Conservation (phyloP, 2,329 filamentous ascomycete genomes). For the Colletotrichum lupini region DNA sequence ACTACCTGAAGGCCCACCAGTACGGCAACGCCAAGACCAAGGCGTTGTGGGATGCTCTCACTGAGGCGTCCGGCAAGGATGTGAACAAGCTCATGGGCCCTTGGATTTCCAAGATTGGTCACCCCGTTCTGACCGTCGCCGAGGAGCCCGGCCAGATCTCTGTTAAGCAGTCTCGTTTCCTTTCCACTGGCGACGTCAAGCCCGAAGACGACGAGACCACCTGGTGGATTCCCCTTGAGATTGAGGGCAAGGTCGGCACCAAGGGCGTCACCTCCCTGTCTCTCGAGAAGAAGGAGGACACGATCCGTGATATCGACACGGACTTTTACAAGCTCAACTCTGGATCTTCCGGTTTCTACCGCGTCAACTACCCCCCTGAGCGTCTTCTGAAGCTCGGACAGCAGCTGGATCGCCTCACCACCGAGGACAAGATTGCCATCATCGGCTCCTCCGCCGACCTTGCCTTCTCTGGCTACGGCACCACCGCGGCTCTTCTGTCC, state of each 20-base stretch:
- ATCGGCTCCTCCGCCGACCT: constrained; percentile 91
- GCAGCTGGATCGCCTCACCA: constrained; percentile 79
- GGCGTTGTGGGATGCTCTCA: constrained; percentile 90
- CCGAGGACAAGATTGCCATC: constrained; percentile 92
- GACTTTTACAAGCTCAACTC: constrained; percentile 96
- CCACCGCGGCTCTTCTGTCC: constrained; percentile 82
- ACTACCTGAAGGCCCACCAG: constrained; percentile 88
- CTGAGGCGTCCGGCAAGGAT: constrained; percentile 87
- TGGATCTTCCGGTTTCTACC: constrained; percentile 87
- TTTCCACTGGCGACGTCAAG: constrained; percentile 91
- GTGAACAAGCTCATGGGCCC: constrained; percentile 89
- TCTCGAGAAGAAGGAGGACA: constrained; percentile 81
- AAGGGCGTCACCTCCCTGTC: constrained; percentile 72
- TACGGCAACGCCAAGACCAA: constrained; percentile 93
- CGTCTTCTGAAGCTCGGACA: constrained; percentile 84
- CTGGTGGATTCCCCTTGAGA: constrained; percentile 94
- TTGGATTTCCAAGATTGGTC: constrained; percentile 96
- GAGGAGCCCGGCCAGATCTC: constrained; percentile 87
- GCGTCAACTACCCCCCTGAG: constrained; percentile 91
- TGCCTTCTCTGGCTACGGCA: constrained; percentile 86
- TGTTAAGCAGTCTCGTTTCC: constrained; percentile 87
- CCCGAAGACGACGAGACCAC: constrained; percentile 89
- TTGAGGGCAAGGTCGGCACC: constrained; percentile 79
- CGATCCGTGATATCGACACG: constrained; percentile 77
- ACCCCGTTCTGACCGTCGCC: constrained; percentile 87